Percentiles rank a stretch among this genome's conserved stretches.
Conservation (phyloP, 75 land plant species). For the Isoetes taiwanensis region DNA sequence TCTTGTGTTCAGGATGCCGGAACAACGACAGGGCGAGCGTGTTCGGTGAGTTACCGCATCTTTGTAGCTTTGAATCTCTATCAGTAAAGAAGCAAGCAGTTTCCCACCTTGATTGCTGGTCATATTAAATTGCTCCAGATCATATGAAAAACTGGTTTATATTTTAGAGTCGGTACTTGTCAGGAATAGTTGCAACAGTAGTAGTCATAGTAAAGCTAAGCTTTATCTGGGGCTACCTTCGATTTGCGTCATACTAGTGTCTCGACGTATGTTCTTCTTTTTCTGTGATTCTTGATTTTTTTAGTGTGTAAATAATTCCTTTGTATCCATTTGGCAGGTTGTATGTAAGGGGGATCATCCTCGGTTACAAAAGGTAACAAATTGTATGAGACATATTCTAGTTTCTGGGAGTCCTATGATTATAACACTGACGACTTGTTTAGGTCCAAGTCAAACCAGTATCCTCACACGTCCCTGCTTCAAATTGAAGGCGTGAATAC, state of each 20-base stretch:
- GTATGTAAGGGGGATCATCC: conserved; percentile 57
- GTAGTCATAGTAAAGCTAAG: conserved; percentile 2
- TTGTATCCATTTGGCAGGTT: conserved; percentile 25
- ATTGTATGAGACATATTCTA: no score
- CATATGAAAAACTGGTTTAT: neutral
- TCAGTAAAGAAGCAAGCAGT: conserved; percentile 5
- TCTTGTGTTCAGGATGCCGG: no score
- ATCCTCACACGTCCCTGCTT: conserved; percentile 57
- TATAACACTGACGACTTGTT: neutral
- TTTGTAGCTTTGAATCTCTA: neutral
- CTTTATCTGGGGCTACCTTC: no score
- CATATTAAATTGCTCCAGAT: conserved; percentile 10
- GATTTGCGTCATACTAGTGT: no score
- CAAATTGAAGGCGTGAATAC: conserved; percentile 91
- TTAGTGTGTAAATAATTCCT: no score
- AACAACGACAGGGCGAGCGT: conserved; percentile 17
- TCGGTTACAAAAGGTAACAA: conserved; percentile 80
- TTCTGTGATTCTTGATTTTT: neutral
- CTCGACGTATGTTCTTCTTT: neutral
- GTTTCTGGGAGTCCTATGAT: neutral
- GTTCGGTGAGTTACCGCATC: conserved; percentile 11
- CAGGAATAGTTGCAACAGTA: conserved; percentile 9
- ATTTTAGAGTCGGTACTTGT: conserved; percentile 7
- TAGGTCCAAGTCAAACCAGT: conserved; percentile 68
- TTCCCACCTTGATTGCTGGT: conserved; percentile 12